Evolutionary conservation across 306 rosid species (phyloP).

Genomic region (Hippophae tibetana): DNA sequence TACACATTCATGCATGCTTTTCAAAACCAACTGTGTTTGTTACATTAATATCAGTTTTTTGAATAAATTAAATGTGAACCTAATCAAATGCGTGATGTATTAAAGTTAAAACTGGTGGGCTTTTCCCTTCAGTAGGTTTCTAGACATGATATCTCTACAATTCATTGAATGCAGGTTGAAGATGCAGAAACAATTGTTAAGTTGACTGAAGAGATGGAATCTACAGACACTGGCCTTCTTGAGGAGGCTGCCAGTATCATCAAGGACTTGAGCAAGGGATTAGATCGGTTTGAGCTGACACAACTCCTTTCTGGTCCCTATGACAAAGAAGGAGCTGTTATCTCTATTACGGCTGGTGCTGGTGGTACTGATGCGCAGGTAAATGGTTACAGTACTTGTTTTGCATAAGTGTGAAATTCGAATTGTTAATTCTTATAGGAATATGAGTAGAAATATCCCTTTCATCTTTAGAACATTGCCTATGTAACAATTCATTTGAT

Average conservation of each 20-base stretch:
- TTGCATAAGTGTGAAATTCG: slow-evolving; percentile 7
- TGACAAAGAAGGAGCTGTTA: slow-evolving; percentile 88
- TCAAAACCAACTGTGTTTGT: not conserved
- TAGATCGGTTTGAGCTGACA: slow-evolving; percentile 81
- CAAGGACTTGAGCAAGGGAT: slow-evolving; percentile 65
- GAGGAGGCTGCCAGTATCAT: slow-evolving; percentile 79
- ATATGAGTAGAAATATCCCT: not conserved
- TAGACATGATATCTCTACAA: not conserved
- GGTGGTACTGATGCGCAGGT: slow-evolving; percentile 99
- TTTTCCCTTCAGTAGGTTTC: not conserved
- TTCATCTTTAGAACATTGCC: not conserved
- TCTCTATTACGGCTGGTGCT: slow-evolving; percentile 85
- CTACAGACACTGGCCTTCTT: slow-evolving; percentile 60
- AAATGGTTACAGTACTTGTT: slow-evolving; percentile 18
- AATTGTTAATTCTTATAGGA: slow-evolving; percentile 4
- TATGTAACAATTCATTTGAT: not conserved
- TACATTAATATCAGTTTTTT: not conserved
- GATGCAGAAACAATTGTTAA: slow-evolving; percentile 86
- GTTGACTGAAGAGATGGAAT: slow-evolving; percentile 86
- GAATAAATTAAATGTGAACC: not conserved
- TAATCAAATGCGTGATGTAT: not conserved
- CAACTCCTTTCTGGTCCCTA: slow-evolving; percentile 94
- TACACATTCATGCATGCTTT: not conserved
- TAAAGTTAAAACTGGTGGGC: not conserved
- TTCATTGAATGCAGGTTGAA: slow-evolving; percentile 52